phyloP scores from a whole-genome alignment of 352 stramenopile species.

The Phytophthora boehmeriae region DNA sequence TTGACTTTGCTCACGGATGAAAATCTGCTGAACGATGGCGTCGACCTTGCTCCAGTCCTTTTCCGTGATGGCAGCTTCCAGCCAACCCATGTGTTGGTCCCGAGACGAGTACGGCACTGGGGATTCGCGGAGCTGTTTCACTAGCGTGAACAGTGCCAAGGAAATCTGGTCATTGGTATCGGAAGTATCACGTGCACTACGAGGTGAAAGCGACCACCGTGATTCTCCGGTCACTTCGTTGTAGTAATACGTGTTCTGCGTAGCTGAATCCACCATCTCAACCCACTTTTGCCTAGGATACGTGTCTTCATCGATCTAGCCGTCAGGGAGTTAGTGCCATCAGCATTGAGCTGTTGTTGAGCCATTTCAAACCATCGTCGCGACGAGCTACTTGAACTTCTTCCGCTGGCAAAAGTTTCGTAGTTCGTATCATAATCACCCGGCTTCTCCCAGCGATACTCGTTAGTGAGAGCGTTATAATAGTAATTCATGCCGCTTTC shows the following conservation, averaged over 20 bases:
- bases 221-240: constrained; percentile 90
- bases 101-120: constrained; percentile 58
- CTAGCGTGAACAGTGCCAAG: constrained; percentile 56
- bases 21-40: constrained; percentile 73
- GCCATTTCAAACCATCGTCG: constrained; percentile 70
- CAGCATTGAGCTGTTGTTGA: constrained; percentile 23
- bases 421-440: constrained; percentile 64
- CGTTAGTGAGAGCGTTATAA: constrained; percentile 71
- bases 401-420: constrained; percentile 45
- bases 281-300: constrained; percentile 80
- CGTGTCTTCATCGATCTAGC: constrained; percentile 43
- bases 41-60: constrained; percentile 76
- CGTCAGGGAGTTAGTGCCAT: constrained; percentile 34
- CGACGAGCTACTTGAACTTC: constrained; percentile 43
- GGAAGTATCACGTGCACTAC: constrained; percentile 58
- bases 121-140: constrained; percentile 51
- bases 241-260: constrained; percentile 90
- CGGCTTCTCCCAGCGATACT: constrained; percentile 84
- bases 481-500: constrained; percentile 61
- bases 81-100: constrained; percentile 69
- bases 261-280: constrained; percentile 80
- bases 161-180: constrained; percentile 66
- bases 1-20: constrained; percentile 66
- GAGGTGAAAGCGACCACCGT: constrained; percentile 83
- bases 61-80: constrained; percentile 63